Percentiles rank a stretch among this genome's conserved stretches.
These are phyloP conservation scores for Pseudocercospora musae DNA, from an alignment of 2,329 filamentous ascomycete species.

Conservation along the genomic window DNA sequence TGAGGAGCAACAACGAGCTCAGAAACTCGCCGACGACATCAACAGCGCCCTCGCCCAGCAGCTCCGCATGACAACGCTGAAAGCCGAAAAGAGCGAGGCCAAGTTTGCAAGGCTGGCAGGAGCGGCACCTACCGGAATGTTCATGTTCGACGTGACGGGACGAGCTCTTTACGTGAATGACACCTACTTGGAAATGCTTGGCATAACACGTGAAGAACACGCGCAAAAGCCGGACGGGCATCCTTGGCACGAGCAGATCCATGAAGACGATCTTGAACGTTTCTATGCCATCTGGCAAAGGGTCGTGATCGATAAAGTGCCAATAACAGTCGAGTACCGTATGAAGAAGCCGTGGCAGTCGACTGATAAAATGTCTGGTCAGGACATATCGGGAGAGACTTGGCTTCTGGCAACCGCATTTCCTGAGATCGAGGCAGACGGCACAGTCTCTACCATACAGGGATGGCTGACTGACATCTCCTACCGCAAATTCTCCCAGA, in stretches of 20 bases:
- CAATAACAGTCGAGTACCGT: conserved; percentile 39
- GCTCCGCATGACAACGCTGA: conserved; percentile 30
- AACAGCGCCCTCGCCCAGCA: conserved; percentile 39
- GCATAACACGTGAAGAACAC: conserved; percentile 22
- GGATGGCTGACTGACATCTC: conserved; percentile 37
- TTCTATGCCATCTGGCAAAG: conserved; percentile 34
- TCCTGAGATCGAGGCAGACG: conserved; percentile 32
- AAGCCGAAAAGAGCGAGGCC: conserved; percentile 37
- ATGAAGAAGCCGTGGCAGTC: conserved; percentile 37
- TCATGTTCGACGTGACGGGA: conserved; percentile 34
- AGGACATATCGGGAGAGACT: conserved; percentile 29
- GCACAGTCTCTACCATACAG: conserved; percentile 30
- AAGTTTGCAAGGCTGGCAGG: conserved; percentile 42
- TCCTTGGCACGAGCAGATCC: conserved; percentile 23
- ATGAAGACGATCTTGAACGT: conserved; percentile 36
- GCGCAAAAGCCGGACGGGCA: not conserved
- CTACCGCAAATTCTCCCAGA: conserved; percentile 34
- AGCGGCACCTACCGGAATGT: conserved; percentile 42
- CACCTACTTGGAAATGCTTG: conserved; percentile 39
- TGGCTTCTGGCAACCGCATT: conserved; percentile 36
- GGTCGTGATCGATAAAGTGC: conserved; percentile 33
- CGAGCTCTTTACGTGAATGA: conserved; percentile 42
- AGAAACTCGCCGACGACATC: conserved; percentile 37
- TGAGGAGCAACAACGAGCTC: conserved; percentile 34
- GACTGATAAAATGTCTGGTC: conserved; percentile 27